Evolutionary conservation across 192 early-diverging fungal species (phyloP).

Genomic region (Podila epicladia): DNA sequence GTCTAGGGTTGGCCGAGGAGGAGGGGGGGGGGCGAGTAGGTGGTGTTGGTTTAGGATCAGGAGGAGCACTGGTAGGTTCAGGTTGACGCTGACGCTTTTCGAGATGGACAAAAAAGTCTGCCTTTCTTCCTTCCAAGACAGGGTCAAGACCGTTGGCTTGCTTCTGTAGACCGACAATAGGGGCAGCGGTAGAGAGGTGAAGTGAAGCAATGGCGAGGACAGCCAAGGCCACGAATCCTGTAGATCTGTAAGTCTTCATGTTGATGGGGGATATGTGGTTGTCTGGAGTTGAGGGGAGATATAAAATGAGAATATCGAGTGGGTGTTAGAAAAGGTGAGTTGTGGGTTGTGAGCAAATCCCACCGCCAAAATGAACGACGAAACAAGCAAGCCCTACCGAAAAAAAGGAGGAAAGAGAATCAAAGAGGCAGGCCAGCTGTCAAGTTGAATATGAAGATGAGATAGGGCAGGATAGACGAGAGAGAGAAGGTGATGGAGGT

Average conservation of each 20-base stretch:
- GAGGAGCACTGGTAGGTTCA: not conserved
- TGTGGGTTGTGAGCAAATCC: too few species aligned
- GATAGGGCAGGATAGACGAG: not conserved
- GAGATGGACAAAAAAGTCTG: not conserved
- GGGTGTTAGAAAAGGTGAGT: too few species aligned
- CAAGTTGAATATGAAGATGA: not conserved
- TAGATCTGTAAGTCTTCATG: constrained; percentile 25
- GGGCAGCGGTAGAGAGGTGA: too few species aligned
- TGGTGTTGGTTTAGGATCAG: too few species aligned
- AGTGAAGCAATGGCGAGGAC: constrained; percentile 10
- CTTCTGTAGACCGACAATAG: too few species aligned
- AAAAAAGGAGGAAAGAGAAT: not conserved
- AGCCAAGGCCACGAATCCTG: not conserved
- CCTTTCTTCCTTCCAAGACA: constrained; percentile 12
- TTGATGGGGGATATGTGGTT: not conserved
- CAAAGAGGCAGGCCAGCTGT: constrained; percentile 46
- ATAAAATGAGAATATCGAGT: too few species aligned
- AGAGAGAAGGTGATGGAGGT: not conserved
- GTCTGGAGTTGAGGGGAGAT: not conserved
- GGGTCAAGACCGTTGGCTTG: not conserved
- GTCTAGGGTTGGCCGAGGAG: too few species aligned
- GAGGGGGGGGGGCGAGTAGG: too few species aligned
- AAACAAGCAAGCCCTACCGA: not conserved
- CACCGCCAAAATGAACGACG: too few species aligned
- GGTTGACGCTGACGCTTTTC: not conserved